Evolutionary conservation across 176 grass and related monocot genomes (phyloP).

Genomic region (Cymbopogon citratus): DNA sequence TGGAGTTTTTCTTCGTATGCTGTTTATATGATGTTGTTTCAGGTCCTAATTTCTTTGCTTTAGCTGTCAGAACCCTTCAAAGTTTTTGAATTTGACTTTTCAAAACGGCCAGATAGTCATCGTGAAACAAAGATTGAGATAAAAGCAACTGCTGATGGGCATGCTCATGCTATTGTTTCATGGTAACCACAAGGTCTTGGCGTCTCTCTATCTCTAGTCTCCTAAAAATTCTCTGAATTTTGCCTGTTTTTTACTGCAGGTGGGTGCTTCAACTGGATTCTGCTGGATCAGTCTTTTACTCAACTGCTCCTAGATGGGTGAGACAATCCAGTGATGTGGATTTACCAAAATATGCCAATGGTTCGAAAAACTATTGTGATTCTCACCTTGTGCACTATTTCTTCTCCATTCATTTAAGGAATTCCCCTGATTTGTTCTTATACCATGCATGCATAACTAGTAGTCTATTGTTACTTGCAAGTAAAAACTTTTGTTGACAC

Average conservation of each 20-base stretch:
- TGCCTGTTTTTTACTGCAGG: slow-evolving; percentile 39
- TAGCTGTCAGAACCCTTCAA: slow-evolving; percentile 98
- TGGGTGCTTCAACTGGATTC: slow-evolving; percentile 94
- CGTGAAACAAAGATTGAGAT: slow-evolving; percentile 54
- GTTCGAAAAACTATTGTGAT: slow-evolving; percentile 29
- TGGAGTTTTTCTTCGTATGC: neutral
- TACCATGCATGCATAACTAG: neutral
- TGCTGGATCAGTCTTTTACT: slow-evolving; percentile 72
- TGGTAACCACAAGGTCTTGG: slow-evolving; percentile 45
- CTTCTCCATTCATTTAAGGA: neutral
- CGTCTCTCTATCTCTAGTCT: slow-evolving; percentile 13
- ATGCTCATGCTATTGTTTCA: slow-evolving; percentile 78
- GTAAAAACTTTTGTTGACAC: neutral
- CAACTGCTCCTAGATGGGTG: slow-evolving; percentile 82
- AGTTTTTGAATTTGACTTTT: slow-evolving; percentile 98
- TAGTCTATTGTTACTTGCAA: neutral
- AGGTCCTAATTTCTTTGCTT: slow-evolving; percentile 37
- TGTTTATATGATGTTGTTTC: slow-evolving; percentile 22
- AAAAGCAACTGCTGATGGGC: slow-evolving; percentile 52
- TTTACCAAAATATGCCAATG: slow-evolving; percentile 11
- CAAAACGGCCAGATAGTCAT: slow-evolving; percentile 74
- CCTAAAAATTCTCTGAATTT: neutral
- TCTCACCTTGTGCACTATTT: neutral
- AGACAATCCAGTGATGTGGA: slow-evolving; percentile 32
- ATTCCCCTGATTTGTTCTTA: neutral